Conservation (phyloP, 257 asterid genomes). For the Haberlea rhodopensis region DNA sequence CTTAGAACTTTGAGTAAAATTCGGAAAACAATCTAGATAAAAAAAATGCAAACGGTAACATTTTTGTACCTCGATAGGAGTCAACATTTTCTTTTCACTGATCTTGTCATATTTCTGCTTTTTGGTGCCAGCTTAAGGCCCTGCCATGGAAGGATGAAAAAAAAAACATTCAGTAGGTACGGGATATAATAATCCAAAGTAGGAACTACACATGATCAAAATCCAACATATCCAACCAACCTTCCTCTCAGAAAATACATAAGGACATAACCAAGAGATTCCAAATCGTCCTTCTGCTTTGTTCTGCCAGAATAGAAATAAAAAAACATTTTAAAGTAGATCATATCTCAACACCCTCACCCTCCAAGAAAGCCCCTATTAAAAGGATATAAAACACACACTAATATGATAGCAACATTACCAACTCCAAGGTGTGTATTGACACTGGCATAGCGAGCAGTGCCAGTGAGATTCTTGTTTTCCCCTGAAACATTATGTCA, state of each 20-base stretch:
- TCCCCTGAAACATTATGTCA: constrained; percentile 55
- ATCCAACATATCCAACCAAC: constrained; percentile 48
- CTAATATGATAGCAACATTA: constrained; percentile 34
- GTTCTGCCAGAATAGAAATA: constrained; percentile 54
- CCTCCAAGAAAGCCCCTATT: background rate
- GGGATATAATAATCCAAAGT: constrained; percentile 14
- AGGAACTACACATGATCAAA: constrained; percentile 14
- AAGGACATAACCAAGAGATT: constrained; percentile 95
- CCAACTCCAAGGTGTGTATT: constrained; percentile 96
- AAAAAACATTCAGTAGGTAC: constrained; percentile 9
- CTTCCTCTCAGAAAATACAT: constrained; percentile 98
- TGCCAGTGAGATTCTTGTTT: constrained; percentile 92
- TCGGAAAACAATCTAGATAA: constrained; percentile 17
- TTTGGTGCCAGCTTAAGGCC: constrained; percentile 94
- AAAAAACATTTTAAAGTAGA: background rate
- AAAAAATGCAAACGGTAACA: constrained; percentile 14
- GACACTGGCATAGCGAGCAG: constrained; percentile 96
- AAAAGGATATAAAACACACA: background rate
- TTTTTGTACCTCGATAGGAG: constrained; percentile 80
- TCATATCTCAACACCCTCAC: background rate
- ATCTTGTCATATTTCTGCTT: constrained; percentile 95
- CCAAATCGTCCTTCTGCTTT: constrained; percentile 98
- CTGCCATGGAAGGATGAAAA: constrained; percentile 92
- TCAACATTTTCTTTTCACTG: constrained; percentile 92
- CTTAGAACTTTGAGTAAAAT: constrained; percentile 3